Evolutionary conservation across 2,329 filamentous ascomycete genomes (phyloP).

Genomic region (Colletotrichum eremochloae): DNA sequence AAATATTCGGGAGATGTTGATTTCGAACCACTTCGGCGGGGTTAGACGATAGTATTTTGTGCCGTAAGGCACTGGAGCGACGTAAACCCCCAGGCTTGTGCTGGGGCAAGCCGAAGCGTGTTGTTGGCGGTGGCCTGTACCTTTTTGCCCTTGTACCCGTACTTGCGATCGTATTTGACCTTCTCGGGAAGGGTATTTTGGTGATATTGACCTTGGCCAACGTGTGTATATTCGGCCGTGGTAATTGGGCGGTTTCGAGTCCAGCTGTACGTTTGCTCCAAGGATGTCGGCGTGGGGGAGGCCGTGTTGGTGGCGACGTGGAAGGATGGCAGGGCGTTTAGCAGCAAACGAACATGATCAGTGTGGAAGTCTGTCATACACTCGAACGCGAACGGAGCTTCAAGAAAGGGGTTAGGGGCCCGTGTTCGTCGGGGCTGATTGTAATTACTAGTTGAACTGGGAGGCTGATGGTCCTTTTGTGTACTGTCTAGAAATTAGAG

Average conservation of each 20-base stretch:
- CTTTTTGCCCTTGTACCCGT: neutral
- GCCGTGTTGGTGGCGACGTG: neutral
- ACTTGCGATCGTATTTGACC: neutral
- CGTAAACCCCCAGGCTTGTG: neutral
- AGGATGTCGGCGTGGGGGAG: neutral
- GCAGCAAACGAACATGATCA: neutral
- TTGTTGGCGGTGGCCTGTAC: neutral
- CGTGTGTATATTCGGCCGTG: too few relatives aligned
- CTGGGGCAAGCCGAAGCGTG: neutral
- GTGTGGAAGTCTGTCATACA: neutral
- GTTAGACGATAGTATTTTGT: too few relatives aligned
- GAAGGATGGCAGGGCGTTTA: neutral
- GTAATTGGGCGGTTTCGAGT: neutral
- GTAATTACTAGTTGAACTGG: neutral
- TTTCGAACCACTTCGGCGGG: neutral
- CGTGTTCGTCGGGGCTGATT: neutral
- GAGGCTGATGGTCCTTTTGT: neutral
- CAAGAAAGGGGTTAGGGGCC: neutral
- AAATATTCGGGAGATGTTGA: slow-evolving; percentile 11
- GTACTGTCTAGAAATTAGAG: neutral
- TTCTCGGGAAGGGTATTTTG: neutral
- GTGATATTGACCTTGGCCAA: neutral
- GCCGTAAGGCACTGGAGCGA: neutral
- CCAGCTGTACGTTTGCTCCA: neutral
- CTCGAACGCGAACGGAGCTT: neutral